Conservation (phyloP, 345 rosid species). For the Linum tenue region DNA sequence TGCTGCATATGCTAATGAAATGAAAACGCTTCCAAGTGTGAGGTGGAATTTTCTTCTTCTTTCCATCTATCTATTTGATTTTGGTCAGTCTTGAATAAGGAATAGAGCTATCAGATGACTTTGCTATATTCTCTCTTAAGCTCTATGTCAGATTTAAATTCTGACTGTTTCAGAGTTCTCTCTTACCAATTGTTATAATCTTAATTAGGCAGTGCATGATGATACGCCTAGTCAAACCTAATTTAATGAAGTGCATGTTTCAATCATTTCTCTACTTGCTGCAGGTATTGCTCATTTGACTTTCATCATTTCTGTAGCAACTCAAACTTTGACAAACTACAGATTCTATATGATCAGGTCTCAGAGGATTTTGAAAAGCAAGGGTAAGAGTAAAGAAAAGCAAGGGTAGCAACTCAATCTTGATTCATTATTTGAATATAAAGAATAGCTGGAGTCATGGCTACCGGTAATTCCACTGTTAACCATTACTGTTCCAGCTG, state of each 20-base stretch:
- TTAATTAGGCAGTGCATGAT: background rate
- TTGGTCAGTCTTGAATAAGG: background rate
- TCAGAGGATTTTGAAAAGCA: slow-evolving; percentile 68
- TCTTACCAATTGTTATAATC: background rate
- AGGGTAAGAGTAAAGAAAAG: slow-evolving; percentile 48
- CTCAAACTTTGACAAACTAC: slow-evolving; percentile 67
- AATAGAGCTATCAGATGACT: background rate
- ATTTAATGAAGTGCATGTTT: background rate
- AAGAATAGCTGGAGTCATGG: slow-evolving; percentile 23
- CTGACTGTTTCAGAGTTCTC: too few relatives aligned
- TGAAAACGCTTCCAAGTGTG: slow-evolving; percentile 69
- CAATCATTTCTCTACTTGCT: slow-evolving; percentile 5
- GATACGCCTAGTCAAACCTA: background rate
- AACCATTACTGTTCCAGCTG: slow-evolving; percentile 52
- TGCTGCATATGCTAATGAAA: slow-evolving; percentile 67
- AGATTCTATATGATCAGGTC: slow-evolving; percentile 62
- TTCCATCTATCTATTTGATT: slow-evolving; percentile 3
- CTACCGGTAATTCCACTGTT: slow-evolving; percentile 31
- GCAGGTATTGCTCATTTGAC: slow-evolving; percentile 81
- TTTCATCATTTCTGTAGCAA: slow-evolving; percentile 81
- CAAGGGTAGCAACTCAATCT: slow-evolving; percentile 9
- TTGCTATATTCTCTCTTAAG: background rate
- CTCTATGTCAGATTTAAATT: too few relatives aligned
- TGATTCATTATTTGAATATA: slow-evolving; percentile 14
- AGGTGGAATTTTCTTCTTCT: slow-evolving; percentile 48